Base-by-base conservation (phyloP, 345 rosid species). In the Pistacia integerrima region DNA sequence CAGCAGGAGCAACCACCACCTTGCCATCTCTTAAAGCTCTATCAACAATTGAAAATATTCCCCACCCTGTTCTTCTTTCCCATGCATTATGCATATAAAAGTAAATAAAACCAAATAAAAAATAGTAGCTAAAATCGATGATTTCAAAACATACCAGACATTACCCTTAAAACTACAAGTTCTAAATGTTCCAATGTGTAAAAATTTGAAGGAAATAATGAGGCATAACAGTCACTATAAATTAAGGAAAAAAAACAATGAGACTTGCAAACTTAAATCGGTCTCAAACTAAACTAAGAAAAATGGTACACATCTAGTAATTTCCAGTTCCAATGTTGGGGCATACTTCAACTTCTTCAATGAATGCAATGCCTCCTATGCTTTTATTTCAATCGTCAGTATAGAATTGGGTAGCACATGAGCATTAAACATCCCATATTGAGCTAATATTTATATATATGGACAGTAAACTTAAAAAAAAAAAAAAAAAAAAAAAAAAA, bases 331-430 rank as follows among this genome's bases (percentile, higher is more conserved):
- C 28, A 60, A 72, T 11, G 6, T 12, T 16, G 25, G 35, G 60
- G 61, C 18, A 33, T 51, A 35, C 51, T 54, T 18, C 56, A 1
- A 18, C 16, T 35, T 8, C 20, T 18, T 14, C 20, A n/a, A 61
- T 17, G 13, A 63, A 51, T 18, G 20, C 62, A 64, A 36, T 52
- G 36, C 36, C 62, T 49, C 52, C 36, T 49, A 36, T 8, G 16
- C 12, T 74, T 49, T 52, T 35, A 74, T 33, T 54, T 35, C 35
- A 57, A 64, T 52, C 12, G 9, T 56, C 28, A 33, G 57, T 14
- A 5, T 35, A 64, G 71, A 67, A 67, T 49, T 49, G 71, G 69
- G 51, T 36, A 8, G 77, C 64, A 28, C 62, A 74, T 11, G 10
- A 52, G 70, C 64, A 20, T 28, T 14, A 64, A 64, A 6, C 49